These are phyloP conservation scores for Debaryomyces singareniensis DNA, from an alignment of 1,139 yeast genomes.

Conservation along the genomic window DNA sequence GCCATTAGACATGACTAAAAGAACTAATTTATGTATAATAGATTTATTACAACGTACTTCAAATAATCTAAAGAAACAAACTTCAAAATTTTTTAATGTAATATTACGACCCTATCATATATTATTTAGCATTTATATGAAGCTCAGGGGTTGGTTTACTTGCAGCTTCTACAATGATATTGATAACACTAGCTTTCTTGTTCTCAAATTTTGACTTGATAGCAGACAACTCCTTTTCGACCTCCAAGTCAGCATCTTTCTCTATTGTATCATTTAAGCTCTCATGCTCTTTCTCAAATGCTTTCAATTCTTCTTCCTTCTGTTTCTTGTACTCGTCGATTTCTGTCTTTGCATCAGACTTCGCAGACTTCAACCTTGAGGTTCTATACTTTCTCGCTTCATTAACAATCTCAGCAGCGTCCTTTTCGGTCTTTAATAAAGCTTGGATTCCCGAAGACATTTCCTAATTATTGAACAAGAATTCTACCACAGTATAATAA, in stretches of 20 bases:
- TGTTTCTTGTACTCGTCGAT: conserved; percentile 78
- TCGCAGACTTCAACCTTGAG: conserved; percentile 86
- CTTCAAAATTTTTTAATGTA: no score
- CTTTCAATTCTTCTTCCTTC: conserved; percentile 77
- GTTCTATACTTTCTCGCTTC: conserved; percentile 87
- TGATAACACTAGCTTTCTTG: conserved; percentile 64
- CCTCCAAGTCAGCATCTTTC: conserved; percentile 62
- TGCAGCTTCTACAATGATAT: conserved; percentile 75
- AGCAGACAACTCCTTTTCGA: conserved; percentile 51
- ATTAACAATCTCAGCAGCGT: conserved; percentile 91
- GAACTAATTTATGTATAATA: no score
- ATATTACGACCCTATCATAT: no score
- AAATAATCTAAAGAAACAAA: no score
- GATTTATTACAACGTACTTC: no score
- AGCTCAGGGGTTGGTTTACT: conserved; percentile 73
- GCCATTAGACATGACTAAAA: no score
- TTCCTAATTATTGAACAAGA: not conserved
- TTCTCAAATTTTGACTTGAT: conserved; percentile 58
- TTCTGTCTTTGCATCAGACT: conserved; percentile 86
- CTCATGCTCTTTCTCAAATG: conserved; percentile 62
- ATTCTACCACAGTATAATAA: conserved; percentile 1
- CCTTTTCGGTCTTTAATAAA: conserved; percentile 74
- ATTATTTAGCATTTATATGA: conserved; percentile 62
- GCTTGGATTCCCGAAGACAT: conserved; percentile 36
- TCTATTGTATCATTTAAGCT: conserved; percentile 65